Conservation (phyloP, 768 basidiomycete species). For the Tephrocybe sp. region DNA sequence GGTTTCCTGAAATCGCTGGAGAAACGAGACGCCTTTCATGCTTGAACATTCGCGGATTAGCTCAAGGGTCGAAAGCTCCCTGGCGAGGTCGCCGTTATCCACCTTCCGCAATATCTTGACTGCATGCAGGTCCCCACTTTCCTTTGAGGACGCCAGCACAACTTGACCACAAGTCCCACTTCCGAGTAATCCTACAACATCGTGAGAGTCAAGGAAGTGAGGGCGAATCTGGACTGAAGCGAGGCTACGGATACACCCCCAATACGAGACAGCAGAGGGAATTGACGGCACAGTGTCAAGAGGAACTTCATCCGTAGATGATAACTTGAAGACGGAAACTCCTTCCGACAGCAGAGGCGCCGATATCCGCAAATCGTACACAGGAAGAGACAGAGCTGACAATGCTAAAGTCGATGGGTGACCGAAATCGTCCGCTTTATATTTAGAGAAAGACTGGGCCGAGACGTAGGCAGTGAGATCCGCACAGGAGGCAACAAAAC, state of each 20-base stretch:
- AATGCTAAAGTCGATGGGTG: not conserved
- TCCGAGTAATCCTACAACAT: slow-evolving; percentile 20
- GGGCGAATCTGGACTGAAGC: not conserved
- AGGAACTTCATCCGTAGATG: not conserved
- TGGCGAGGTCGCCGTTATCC: slow-evolving; percentile 8
- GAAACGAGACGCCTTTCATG: slow-evolving; percentile 18
- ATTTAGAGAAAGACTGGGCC: not conserved
- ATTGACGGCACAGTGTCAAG: not conserved
- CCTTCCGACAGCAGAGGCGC: not conserved
- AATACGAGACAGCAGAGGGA: slow-evolving; percentile 2
- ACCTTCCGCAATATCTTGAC: slow-evolving; percentile 23
- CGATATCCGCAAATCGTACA: not conserved
- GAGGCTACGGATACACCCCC: not conserved
- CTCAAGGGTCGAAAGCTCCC: slow-evolving; percentile 22
- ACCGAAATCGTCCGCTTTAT: not conserved
- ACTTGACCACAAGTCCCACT: slow-evolving; percentile 27
- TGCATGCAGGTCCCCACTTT: slow-evolving; percentile 16
- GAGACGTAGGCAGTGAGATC: slow-evolving; percentile 14
- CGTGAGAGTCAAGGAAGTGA: slow-evolving; percentile 10
- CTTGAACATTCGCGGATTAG: slow-evolving; percentile 15
- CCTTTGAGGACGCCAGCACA: slow-evolving; percentile 18
- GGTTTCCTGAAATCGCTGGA: slow-evolving; percentile 21
- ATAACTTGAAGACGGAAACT: too few species aligned
- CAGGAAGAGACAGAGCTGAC: too few species aligned
- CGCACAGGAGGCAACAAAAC: slow-evolving; percentile 3